These are phyloP conservation scores for Chaetomium globosum DNA, from an alignment of 2,329 filamentous ascomycete species.

Conservation along the genomic window DNA sequence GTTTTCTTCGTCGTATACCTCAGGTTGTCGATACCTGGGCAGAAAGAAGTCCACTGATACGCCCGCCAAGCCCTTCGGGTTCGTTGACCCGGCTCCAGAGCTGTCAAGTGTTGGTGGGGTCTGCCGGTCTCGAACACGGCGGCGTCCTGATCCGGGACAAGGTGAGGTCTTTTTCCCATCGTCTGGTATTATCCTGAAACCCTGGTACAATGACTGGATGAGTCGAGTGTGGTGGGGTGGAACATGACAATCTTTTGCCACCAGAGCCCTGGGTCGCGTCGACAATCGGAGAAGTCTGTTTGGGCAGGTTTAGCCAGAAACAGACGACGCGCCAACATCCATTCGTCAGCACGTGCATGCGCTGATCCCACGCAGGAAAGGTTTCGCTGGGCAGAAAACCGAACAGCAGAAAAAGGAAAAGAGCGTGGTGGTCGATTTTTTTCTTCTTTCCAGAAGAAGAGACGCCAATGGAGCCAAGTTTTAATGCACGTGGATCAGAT, in stretches of 20 bases:
- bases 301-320: slow-evolving; percentile 25
- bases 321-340: slow-evolving; percentile 13
- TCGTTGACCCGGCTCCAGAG: slow-evolving; percentile 27
- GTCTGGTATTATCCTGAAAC: slow-evolving; percentile 22
- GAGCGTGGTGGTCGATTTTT: slow-evolving; percentile 1
- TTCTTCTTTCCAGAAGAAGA: not conserved
- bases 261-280: slow-evolving; percentile 27
- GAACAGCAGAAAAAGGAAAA: slow-evolving; percentile 5
- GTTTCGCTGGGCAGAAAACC: not conserved
- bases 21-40: too few relatives aligned
- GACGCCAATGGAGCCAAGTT: slow-evolving; percentile 7
- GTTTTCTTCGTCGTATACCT: too few relatives aligned
- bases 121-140: slow-evolving; percentile 30
- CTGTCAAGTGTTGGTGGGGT: slow-evolving; percentile 23
- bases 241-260: slow-evolving; percentile 31
- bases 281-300: slow-evolving; percentile 14
- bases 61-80: slow-evolving; percentile 21
- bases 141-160: slow-evolving; percentile 23
- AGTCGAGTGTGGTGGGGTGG: slow-evolving; percentile 21
- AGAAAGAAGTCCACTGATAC: not conserved
- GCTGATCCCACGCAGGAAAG: slow-evolving; percentile 15
- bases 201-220: slow-evolving; percentile 27
- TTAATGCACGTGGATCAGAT: slow-evolving; percentile 21
- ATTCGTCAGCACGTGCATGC: slow-evolving; percentile 13
- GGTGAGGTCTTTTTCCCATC: slow-evolving; percentile 23